phyloP scores from a whole-genome alignment of 164 flowering plant genomes.

The Pachysandra terminalis region DNA sequence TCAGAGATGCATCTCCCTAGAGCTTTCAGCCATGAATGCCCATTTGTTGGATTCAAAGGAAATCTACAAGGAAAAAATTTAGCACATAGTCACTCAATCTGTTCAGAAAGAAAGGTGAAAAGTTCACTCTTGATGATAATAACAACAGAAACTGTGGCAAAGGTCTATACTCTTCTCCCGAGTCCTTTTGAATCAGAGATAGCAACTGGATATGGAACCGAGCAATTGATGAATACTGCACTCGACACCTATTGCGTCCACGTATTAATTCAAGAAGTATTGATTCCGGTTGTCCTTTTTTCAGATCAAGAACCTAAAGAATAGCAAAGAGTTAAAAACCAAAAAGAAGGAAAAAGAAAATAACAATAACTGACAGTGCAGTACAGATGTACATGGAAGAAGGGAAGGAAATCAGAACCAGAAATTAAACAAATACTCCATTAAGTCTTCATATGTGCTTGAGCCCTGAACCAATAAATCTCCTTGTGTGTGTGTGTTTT shows the following conservation, averaged over 20 bases:
- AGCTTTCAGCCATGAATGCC: conserved; percentile 56
- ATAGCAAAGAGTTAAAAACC: too few relatives aligned
- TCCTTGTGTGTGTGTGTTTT: too few relatives aligned
- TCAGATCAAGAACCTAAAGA: conserved; percentile 55
- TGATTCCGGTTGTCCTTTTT: conserved; percentile 58
- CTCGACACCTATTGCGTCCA: conserved; percentile 37
- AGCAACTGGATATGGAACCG: conserved; percentile 55
- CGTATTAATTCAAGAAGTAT: conserved; percentile 53
- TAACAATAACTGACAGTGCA: background rate
- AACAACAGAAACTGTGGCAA: background rate
- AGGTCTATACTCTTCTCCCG: conserved; percentile 46
- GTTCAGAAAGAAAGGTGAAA: too few relatives aligned
- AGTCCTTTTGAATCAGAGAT: conserved; percentile 42
- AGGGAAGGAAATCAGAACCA: too few relatives aligned
- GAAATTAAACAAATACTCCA: too few relatives aligned
- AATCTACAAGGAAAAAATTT: conserved; percentile 29
- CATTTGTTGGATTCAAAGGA: conserved; percentile 21
- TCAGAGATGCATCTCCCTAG: conserved; percentile 46
- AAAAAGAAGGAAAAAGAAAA: background rate
- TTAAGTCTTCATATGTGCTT: too few relatives aligned
- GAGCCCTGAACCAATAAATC: too few relatives aligned
- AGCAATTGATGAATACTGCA: conserved; percentile 34
- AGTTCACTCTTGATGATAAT: background rate
- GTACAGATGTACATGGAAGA: too few relatives aligned
- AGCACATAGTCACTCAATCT: too few relatives aligned